Evolutionary conservation across 768 basidiomycete genomes (phyloP).

Genomic region (Mycena maculata): DNA sequence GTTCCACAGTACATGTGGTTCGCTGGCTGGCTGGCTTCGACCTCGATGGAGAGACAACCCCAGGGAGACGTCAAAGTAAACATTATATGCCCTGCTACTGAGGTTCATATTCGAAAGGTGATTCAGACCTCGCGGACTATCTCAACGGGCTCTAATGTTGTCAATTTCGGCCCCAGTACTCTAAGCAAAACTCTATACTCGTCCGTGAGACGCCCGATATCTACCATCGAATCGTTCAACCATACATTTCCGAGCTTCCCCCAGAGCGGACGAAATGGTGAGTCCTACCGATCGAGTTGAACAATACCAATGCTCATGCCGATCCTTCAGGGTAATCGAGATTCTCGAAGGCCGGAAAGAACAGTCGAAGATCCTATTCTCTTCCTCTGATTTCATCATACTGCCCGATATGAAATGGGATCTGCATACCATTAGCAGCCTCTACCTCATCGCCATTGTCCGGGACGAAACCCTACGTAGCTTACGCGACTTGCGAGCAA

Average conservation of each 20-base stretch:
- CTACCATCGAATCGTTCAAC: conserved; percentile 76
- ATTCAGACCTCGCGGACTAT: background rate
- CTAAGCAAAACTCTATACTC: conserved; percentile 75
- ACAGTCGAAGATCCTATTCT: conserved; percentile 75
- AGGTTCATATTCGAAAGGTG: conserved; percentile 89
- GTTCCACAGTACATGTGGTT: conserved; percentile 83
- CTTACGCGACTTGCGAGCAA: conserved; percentile 77
- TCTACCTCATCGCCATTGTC: conserved; percentile 89
- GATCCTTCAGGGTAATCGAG: conserved; percentile 77
- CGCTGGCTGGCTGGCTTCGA: conserved; percentile 71
- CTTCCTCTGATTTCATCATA: conserved; percentile 76
- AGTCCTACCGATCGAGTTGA: conserved; percentile 21
- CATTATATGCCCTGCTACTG: conserved; percentile 89
- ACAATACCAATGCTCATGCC: background rate
- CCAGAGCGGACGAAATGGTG: conserved; percentile 86
- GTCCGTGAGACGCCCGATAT: conserved; percentile 86
- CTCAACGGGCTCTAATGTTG: background rate
- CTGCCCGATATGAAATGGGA: conserved; percentile 99
- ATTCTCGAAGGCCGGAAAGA: conserved; percentile 85
- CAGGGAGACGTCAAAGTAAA: conserved; percentile 82
- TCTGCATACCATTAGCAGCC: conserved; percentile 71
- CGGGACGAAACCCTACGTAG: conserved; percentile 71
- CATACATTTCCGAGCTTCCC: conserved; percentile 84
- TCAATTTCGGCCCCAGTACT: conserved; percentile 79
- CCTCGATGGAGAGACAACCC: conserved; percentile 49